phyloP scores from a whole-genome alignment of 805 yeast genomes.

The Clavispora santaluciae region DNA sequence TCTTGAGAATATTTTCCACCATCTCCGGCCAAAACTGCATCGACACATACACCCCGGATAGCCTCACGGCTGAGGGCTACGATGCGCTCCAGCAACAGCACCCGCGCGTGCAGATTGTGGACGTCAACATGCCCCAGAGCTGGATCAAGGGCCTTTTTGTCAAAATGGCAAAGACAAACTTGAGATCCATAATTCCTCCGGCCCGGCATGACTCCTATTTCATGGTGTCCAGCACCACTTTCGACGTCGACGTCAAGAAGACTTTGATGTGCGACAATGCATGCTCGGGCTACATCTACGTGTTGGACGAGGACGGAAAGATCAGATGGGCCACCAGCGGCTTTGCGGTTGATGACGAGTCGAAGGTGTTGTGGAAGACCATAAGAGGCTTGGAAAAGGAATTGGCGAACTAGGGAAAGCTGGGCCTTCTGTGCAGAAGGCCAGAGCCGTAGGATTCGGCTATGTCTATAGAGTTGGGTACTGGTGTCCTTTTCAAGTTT shows the following conservation, averaged over 20 bases:
- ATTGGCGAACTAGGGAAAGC: conserved; percentile 2
- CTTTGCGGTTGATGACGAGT: conserved; percentile 64
- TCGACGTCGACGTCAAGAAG: conserved; percentile 54
- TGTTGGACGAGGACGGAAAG: conserved; percentile 67
- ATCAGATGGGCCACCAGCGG: conserved; percentile 95
- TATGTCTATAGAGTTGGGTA: no score
- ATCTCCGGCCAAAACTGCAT: conserved; percentile 68
- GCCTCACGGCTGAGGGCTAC: conserved; percentile 38
- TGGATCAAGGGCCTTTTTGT: conserved; percentile 59
- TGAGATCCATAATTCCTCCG: conserved; percentile 42
- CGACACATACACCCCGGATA: conserved; percentile 52
- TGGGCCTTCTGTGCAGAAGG: no score
- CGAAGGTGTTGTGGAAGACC: conserved; percentile 57
- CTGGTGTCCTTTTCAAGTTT: no score
- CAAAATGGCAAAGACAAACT: conserved; percentile 39
- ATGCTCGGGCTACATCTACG: conserved; percentile 77
- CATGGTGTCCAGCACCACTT: conserved; percentile 54
- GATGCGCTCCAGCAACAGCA: conserved; percentile 33
- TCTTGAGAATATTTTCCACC: conserved; percentile 63
- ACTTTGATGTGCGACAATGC: conserved; percentile 63
- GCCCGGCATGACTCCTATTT: conserved; percentile 56
- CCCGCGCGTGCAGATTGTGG: conserved; percentile 66
- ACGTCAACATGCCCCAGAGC: conserved; percentile 71
- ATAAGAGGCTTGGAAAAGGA: conserved; percentile 58
- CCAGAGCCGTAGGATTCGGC: background rate